Evolutionary conservation across 352 stramenopile genomes (phyloP).

Genomic region (Aphanomyces euteiches): DNA sequence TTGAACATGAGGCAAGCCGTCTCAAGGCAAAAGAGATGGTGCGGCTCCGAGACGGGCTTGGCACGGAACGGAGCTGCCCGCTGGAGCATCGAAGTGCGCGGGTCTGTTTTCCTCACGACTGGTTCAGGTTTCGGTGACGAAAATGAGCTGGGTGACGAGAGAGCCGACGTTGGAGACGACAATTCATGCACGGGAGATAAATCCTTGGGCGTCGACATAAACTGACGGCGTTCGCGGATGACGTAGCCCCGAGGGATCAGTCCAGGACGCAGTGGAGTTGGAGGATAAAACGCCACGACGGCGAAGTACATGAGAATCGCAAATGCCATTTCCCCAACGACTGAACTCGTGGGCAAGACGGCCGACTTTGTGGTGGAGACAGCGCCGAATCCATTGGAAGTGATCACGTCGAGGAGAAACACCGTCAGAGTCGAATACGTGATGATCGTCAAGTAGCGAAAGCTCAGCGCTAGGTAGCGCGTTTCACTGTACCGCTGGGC

Average conservation of each 20-base stretch:
- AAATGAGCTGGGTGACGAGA: not conserved
- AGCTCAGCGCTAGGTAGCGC: constrained; percentile 11
- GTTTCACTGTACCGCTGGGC: not conserved
- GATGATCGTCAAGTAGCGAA: not conserved
- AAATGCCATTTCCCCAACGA: constrained; percentile 1
- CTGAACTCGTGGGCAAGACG: not conserved
- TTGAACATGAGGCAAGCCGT: constrained; percentile 21
- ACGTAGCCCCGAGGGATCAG: constrained; percentile 7
- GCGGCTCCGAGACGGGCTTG: constrained; percentile 16
- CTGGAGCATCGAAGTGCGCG: not conserved
- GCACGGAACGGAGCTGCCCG: not conserved
- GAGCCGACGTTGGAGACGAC: not conserved
- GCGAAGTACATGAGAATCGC: not conserved
- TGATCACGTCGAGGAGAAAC: constrained; percentile 12
- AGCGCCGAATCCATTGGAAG: not conserved
- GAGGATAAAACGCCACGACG: constrained; percentile 17
- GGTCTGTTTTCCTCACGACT: not conserved
- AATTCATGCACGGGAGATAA: not conserved
- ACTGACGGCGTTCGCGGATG: constrained; percentile 22
- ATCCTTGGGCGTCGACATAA: constrained; percentile 15
- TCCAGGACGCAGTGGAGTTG: not conserved
- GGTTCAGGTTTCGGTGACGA: not conserved
- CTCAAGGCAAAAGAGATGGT: constrained; percentile 23
- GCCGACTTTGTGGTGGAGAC: constrained; percentile 18
- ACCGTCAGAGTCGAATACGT: not conserved